Evolutionary conservation across 1,284 basidiomycete genomes (phyloP).

Genomic region (Ganoderma sinense): DNA sequence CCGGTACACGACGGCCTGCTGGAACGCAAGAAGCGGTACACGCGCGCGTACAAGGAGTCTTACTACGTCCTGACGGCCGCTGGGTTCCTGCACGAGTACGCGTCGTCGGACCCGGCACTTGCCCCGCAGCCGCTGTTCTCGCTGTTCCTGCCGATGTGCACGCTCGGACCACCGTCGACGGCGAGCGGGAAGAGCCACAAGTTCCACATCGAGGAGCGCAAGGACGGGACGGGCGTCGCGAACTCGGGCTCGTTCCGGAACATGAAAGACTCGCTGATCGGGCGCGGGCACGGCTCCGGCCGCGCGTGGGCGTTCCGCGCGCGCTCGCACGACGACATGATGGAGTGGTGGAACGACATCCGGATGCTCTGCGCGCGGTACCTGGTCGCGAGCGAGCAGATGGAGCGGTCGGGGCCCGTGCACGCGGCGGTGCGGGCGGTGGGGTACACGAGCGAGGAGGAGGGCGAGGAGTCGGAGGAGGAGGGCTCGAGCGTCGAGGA

Average conservation of each 20-base stretch:
- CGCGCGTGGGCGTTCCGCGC: conserved; percentile 94
- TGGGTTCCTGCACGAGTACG: conserved; percentile 95
- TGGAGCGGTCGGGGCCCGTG: conserved; percentile 93
- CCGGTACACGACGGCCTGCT: conserved; percentile 92
- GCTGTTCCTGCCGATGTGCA: conserved; percentile 95
- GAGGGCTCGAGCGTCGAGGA: conserved; percentile 81
- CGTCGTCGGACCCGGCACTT: conserved; percentile 79
- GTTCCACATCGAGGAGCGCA: conserved; percentile 96
- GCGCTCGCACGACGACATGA: conserved; percentile 94
- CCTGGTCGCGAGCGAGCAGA: conserved; percentile 92
- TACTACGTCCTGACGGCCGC: conserved; percentile 96
- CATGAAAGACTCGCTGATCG: conserved; percentile 43
- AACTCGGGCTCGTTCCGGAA: conserved; percentile 61
- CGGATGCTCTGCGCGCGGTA: conserved; percentile 97
- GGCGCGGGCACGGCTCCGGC: conserved; percentile 47
- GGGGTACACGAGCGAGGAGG: conserved; percentile 85
- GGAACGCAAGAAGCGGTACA: conserved; percentile 98
- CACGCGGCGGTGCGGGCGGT: conserved; percentile 91
- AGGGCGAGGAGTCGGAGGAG: conserved; percentile 71
- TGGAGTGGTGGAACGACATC: conserved; percentile 99
- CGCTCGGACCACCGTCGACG: conserved; percentile 91
- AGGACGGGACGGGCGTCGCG: conserved; percentile 77
- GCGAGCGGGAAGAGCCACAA: conserved; percentile 84
- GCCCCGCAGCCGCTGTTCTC: conserved; percentile 82
- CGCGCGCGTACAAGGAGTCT: conserved; percentile 86